A percentile compares a stretch with the other conserved stretches of the same genome.
These are phyloP conservation scores for Fusarium virguliforme DNA, from an alignment of 2,329 filamentous ascomycete species.

Conservation along the genomic window DNA sequence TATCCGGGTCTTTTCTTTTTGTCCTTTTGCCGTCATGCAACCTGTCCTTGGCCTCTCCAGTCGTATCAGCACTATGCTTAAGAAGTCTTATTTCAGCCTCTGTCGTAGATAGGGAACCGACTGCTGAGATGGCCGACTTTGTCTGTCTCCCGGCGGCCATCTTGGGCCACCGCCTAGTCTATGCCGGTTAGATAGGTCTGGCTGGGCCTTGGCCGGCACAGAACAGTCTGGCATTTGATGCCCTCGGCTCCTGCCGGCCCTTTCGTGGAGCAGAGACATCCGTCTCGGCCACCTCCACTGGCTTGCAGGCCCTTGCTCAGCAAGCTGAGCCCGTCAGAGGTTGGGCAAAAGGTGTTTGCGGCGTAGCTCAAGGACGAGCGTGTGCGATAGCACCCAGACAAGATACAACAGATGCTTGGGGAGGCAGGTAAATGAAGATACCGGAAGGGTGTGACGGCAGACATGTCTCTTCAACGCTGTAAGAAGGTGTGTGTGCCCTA, in stretches of 20 bases:
- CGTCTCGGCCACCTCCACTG: background rate
- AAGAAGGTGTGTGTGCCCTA: slow-evolving; percentile 42
- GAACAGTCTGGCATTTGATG: slow-evolving; percentile 36
- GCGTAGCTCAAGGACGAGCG: slow-evolving; percentile 83
- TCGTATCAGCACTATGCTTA: background rate
- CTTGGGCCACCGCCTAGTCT: slow-evolving; percentile 36
- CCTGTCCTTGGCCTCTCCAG: slow-evolving; percentile 27
- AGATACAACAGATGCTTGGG: slow-evolving; percentile 92
- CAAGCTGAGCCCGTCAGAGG: slow-evolving; percentile 61
- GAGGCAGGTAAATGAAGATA: slow-evolving; percentile 77
- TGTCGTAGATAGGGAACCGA: slow-evolving; percentile 6
- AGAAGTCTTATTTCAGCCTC: slow-evolving; percentile 20
- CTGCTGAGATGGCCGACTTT: background rate
- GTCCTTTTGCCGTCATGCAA: slow-evolving; percentile 13
- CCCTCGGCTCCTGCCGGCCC: slow-evolving; percentile 40
- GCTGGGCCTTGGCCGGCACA: slow-evolving; percentile 40
- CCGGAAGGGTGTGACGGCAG: slow-evolving; percentile 81
- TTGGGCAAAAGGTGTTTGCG: slow-evolving; percentile 64
- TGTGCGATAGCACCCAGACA: slow-evolving; percentile 97
- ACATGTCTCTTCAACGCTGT: slow-evolving; percentile 42
- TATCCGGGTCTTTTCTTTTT: slow-evolving; percentile 20
- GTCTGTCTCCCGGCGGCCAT: background rate
- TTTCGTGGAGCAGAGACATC: slow-evolving; percentile 26
- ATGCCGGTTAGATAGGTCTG: slow-evolving; percentile 41
- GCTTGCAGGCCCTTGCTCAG: slow-evolving; percentile 47